A percentile compares a stretch with the other conserved stretches of the same genome.
Evolutionary conservation across 23 red algal genomes (phyloP).

Genomic region (Gracilariopsis chorda): DNA sequence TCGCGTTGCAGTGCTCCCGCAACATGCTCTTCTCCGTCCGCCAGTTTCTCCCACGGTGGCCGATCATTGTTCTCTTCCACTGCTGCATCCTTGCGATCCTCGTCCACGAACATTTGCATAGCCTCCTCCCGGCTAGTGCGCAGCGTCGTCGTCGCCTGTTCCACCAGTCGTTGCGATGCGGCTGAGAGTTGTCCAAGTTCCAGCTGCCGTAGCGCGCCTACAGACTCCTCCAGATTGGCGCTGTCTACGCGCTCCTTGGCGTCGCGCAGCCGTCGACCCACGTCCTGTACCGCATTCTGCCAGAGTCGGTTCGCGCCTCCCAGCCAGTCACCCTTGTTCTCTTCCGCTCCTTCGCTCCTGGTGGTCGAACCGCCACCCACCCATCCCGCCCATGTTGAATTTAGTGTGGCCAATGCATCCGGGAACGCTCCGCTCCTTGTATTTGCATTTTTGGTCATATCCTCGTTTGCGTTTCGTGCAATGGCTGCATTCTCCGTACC

Average conservation of each 20-base stretch:
- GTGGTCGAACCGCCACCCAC: background rate
- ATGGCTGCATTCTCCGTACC: no score
- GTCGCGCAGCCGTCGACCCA: background rate
- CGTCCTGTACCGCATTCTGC: background rate
- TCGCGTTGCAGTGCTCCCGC: conserved; percentile 5
- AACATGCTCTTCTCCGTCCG: background rate
- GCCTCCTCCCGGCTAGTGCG: background rate
- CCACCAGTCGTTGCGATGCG: background rate
- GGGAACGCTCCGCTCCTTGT: background rate
- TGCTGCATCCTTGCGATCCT: background rate
- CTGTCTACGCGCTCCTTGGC: conserved; percentile 1
- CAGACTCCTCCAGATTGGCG: background rate
- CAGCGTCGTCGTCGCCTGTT: background rate
- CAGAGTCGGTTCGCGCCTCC: background rate
- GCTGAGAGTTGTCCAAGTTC: background rate
- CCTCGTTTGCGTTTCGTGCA: no score
- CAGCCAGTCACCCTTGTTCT: background rate
- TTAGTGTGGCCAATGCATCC: background rate
- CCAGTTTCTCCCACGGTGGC: background rate
- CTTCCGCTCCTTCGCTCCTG: background rate
- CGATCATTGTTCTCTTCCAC: background rate
- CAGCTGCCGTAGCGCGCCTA: background rate
- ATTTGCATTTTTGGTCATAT: no score
- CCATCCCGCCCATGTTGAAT: background rate
- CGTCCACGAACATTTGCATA: conserved; percentile 8